Percentiles rank a stretch among this genome's conserved stretches.
phyloP scores from a whole-genome alignment of 2,329 filamentous ascomycete species.

The Gaeumannomyces tritici region DNA sequence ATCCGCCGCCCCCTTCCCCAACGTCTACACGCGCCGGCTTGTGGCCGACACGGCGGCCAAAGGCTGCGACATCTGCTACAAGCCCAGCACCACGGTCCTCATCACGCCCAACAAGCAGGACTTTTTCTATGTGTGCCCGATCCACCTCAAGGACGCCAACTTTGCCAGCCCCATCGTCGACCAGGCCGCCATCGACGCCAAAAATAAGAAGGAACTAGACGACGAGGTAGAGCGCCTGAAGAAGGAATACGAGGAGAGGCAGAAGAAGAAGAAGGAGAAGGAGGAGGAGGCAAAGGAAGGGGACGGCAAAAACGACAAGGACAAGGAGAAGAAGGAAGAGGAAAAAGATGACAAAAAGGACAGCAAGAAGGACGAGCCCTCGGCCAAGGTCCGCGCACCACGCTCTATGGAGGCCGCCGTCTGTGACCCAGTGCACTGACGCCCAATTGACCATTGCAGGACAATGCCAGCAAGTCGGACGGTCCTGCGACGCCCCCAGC shows the following conservation, averaged over 20 bases:
- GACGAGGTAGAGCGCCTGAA: conserved; percentile 56
- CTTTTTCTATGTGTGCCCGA: conserved; percentile 84
- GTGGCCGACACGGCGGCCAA: conserved; percentile 79
- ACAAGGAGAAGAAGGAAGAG: conserved; percentile 32
- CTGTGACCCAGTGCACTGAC: background rate
- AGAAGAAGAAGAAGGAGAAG: conserved; percentile 59
- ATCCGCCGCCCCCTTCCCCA: conserved; percentile 44
- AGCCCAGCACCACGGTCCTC: conserved; percentile 75
- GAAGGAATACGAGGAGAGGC: conserved; percentile 69
- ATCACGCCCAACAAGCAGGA: conserved; percentile 79
- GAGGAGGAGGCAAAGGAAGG: conserved; percentile 40
- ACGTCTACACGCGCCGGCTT: conserved; percentile 75
- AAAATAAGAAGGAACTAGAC: conserved; percentile 56
- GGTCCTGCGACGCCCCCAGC: conserved; percentile 15
- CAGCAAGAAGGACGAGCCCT: conserved; percentile 20
- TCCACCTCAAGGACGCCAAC: conserved; percentile 71
- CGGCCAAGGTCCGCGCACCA: conserved; percentile 13
- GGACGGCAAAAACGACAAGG: conserved; percentile 33
- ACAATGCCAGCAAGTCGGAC: conserved; percentile 25
- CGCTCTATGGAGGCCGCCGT: background rate
- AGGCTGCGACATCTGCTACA: conserved; percentile 86
- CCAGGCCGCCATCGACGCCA: conserved; percentile 51
- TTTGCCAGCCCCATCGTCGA: conserved; percentile 73
- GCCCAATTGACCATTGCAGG: background rate
- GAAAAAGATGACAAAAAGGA: conserved; percentile 24